Evolutionary conservation across 768 basidiomycete species (phyloP), one percentile per base, ranked within the genome.

Genomic region (Epithele typhae): DNA sequence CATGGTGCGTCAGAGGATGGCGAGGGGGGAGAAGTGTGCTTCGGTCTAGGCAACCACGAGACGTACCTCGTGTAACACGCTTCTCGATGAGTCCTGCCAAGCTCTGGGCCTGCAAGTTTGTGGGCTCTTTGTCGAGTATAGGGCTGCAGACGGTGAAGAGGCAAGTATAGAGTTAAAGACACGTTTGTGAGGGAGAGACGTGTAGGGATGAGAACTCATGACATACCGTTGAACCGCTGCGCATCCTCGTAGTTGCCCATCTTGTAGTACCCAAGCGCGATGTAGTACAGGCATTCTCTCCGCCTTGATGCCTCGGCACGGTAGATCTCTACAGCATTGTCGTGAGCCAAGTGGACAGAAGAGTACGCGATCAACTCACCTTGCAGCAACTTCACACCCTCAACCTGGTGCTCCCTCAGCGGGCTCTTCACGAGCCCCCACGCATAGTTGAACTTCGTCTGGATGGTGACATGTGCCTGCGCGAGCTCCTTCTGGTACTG

Each of bases 401-500:
- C 89, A 0, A 87, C 88, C 60, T 98, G 93, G 58, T 96, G 78
- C 24, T 89, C 84, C 34, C 79, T 77, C 56, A 79, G 66, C 11
- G 87, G 88, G 58, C 89, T 91, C 73, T 98, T 98, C 43, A 98
- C 90, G 25, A 95, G 74, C 2, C 95, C 95, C 95, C 95, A 96
- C 33, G 91, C 81, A 66, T 87, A 94, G 71, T 98, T 98, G 74
- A 99, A 99, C 64, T 92, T 94, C 33, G 93, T 95, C 69, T 99
- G 96, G 6, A 85, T 78, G 9, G 91, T 92, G 48, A 96, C 78
- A 65, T 95, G 92, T 40, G 81, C 76, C 53, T 92, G 84, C 0
- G 78, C 72, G 17, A 81, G 71, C 64, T 99, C 95, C 65, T 84
- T 92, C 74, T 91, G 79, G 68, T 95, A 94, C 61, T 98, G 94